Evolutionary conservation across 306 rosid genomes (phyloP).

Genomic region (Acmispon strigosus): DNA sequence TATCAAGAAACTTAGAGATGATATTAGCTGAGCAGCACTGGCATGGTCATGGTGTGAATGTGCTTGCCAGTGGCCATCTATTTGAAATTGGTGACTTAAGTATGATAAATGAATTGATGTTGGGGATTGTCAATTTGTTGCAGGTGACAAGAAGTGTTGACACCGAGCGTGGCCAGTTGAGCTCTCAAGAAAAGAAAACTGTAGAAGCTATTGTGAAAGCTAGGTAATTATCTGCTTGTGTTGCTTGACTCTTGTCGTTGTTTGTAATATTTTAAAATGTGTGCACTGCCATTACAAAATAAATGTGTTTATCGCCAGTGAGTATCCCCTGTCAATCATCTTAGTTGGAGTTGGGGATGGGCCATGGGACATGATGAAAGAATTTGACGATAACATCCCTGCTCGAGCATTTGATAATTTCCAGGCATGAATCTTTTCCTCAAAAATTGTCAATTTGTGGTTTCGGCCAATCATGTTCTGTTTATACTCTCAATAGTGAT

Average conservation of each 20-base stretch:
- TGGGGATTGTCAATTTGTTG: background rate
- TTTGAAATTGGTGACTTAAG: background rate
- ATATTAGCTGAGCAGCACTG: constrained; percentile 1
- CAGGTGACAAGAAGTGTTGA: constrained; percentile 98
- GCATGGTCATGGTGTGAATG: background rate
- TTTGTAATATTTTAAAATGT: background rate
- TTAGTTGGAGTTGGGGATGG: constrained; percentile 98
- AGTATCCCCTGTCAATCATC: constrained; percentile 77
- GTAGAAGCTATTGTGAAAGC: constrained; percentile 94
- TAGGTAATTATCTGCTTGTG: constrained; percentile 40
- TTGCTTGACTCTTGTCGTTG: background rate
- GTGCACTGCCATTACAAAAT: background rate
- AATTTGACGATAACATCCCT: constrained; percentile 92
- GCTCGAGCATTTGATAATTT: constrained; percentile 89
- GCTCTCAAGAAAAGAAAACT: constrained; percentile 86
- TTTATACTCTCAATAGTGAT: background rate
- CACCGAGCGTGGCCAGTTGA: constrained; percentile 62
- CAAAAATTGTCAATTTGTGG: constrained; percentile 5
- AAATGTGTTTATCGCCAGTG: constrained; percentile 34
- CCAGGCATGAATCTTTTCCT: constrained; percentile 50
- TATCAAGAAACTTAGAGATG: background rate
- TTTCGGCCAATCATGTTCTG: background rate
- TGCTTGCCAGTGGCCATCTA: background rate
- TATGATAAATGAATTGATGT: constrained; percentile 14
- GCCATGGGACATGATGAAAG: constrained; percentile 97